Percentiles rank a stretch among this genome's conserved stretches.
phyloP scores from a whole-genome alignment of 2,329 filamentous ascomycete species.

The Didymellaceae sp. region DNA sequence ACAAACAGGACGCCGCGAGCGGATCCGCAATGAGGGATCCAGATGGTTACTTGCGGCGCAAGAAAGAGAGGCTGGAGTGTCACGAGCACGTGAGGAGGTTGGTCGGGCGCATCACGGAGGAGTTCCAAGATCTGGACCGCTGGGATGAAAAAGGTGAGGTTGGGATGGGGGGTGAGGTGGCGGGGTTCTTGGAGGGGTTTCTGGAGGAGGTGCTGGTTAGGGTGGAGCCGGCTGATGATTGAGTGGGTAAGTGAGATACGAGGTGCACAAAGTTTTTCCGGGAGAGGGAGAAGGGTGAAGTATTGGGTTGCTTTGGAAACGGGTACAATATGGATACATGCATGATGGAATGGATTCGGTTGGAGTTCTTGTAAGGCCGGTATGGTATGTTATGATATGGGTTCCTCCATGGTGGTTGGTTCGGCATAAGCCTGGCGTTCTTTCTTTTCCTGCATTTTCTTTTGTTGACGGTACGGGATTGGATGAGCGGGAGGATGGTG shows the following conservation, averaged over 20 bases:
- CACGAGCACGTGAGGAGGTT: conserved; percentile 84
- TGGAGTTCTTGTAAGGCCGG: not conserved
- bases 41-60: conserved; percentile 53
- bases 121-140: conserved; percentile 89
- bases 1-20: conserved; percentile 47
- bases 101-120: conserved; percentile 79
- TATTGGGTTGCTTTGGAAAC: not conserved
- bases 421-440: conserved; percentile 10
- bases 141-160: conserved; percentile 87
- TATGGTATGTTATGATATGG: not conserved
- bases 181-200: conserved; percentile 87
- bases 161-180: conserved; percentile 90
- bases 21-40: conserved; percentile 63
- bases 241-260: not conserved
- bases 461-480: too few species aligned
- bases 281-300: too few species aligned
- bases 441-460: not conserved
- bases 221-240: conserved; percentile 84
- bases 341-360: not conserved
- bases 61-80: conserved; percentile 60
- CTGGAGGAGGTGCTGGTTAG: conserved; percentile 92
- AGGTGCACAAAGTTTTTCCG: not conserved
- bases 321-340: conserved; percentile 1
- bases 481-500: too few species aligned
- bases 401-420: not conserved